Evolutionary conservation across 345 rosid genomes (phyloP).

Genomic region (Gossypium arboreum): DNA sequence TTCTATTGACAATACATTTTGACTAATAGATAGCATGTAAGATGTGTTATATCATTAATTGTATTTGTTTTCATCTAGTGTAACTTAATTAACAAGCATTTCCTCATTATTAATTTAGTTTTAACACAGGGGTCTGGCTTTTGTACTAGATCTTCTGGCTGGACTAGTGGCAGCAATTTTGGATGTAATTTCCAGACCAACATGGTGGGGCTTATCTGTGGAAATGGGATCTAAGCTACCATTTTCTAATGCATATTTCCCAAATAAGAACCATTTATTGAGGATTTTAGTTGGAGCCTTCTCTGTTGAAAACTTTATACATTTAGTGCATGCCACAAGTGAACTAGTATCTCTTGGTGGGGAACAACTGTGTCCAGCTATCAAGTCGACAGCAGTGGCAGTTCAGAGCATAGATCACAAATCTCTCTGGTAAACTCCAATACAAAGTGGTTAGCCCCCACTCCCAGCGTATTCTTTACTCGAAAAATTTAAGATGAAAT

Average conservation of each 20-base stretch:
- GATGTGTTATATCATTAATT: not conserved
- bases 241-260: slow-evolving; percentile 64
- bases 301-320: slow-evolving; percentile 33
- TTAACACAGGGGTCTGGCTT: slow-evolving; percentile 59
- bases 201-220: slow-evolving; percentile 59
- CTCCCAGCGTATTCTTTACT: not conserved
- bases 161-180: slow-evolving; percentile 45
- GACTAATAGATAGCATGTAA: not conserved
- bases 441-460: not conserved
- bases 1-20: not conserved
- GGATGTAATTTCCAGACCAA: slow-evolving; percentile 60
- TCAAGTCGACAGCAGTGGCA: slow-evolving; percentile 27
- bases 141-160: slow-evolving; percentile 49
- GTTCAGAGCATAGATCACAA: slow-evolving; percentile 38
- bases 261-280: slow-evolving; percentile 35
- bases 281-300: slow-evolving; percentile 53
- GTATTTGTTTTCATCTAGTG: not conserved
- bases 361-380: slow-evolving; percentile 18
- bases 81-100: slow-evolving; percentile 1
- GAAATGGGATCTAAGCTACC: slow-evolving; percentile 57
- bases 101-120: slow-evolving; percentile 19
- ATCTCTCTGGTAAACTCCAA: slow-evolving; percentile 56
- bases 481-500: not conserved
- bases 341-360: slow-evolving; percentile 17
- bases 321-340: slow-evolving; percentile 37